These are phyloP conservation scores for Hypoxylon sp. DNA, from an alignment of 2,329 filamentous ascomycete species.

Conservation along the genomic window DNA sequence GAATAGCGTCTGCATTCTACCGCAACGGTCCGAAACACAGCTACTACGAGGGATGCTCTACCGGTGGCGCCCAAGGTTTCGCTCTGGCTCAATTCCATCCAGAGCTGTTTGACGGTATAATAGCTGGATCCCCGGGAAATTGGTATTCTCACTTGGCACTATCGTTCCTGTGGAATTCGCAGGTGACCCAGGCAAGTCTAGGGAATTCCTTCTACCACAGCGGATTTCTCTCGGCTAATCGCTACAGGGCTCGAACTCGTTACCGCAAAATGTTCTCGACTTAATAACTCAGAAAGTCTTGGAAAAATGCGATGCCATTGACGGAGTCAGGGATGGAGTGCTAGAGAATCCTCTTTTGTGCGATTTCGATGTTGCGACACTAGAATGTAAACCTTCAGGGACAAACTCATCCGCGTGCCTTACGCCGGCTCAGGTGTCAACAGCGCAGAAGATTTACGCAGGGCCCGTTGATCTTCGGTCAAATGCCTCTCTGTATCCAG, in stretches of 20 bases:
- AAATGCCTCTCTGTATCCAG: slow-evolving; percentile 55
- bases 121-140: slow-evolving; percentile 59
- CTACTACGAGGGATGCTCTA: slow-evolving; percentile 60
- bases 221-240: slow-evolving; percentile 10
- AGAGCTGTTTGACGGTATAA: slow-evolving; percentile 60
- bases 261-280: slow-evolving; percentile 52
- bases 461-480: slow-evolving; percentile 40
- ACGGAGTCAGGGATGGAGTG: slow-evolving; percentile 57
- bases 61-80: slow-evolving; percentile 60
- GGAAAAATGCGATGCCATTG: slow-evolving; percentile 57
- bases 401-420: slow-evolving; percentile 51
- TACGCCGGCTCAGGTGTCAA: slow-evolving; percentile 51
- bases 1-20: slow-evolving; percentile 55
- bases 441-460: slow-evolving; percentile 53
- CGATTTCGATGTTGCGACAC: slow-evolving; percentile 54
- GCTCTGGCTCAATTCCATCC: slow-evolving; percentile 60
- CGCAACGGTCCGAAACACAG: slow-evolving; percentile 50
- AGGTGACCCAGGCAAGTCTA: slow-evolving; percentile 38
- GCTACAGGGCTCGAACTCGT: slow-evolving; percentile 25
- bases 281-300: slow-evolving; percentile 55
- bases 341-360: slow-evolving; percentile 58
- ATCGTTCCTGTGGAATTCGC: slow-evolving; percentile 46
- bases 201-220: background rate
- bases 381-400: slow-evolving; percentile 49
- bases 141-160: slow-evolving; percentile 54